Conservation (phyloP, 805 yeast genomes). For the Lachancea fermentati region DNA sequence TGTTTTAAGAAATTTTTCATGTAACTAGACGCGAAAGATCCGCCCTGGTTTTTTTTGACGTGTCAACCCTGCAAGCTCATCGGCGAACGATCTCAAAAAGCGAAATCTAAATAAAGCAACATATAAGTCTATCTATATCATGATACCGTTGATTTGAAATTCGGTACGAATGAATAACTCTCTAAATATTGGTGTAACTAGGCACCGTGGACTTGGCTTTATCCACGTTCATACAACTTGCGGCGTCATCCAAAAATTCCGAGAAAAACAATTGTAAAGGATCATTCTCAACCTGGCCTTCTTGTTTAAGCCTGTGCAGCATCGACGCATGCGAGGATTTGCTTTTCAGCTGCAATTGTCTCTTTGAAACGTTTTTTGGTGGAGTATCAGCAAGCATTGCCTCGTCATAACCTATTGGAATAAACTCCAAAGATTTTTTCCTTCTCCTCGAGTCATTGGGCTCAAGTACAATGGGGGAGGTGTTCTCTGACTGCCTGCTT, state of each 20-base stretch:
- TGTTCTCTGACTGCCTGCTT: too few species aligned
- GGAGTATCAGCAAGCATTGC: constrained; percentile 8
- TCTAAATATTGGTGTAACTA: not conserved
- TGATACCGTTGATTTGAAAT: not conserved
- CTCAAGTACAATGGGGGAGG: too few species aligned
- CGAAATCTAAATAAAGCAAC: too few species aligned
- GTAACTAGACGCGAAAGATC: not conserved
- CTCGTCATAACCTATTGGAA: constrained; percentile 22
- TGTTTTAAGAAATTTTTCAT: constrained; percentile 2
- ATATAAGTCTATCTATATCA: too few species aligned
- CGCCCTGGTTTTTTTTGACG: not conserved
- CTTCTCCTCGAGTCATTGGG: too few species aligned
- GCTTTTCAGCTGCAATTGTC: not conserved
- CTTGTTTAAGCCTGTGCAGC: constrained; percentile 5
- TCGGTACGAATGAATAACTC: not conserved
- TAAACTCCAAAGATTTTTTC: constrained; percentile 13
- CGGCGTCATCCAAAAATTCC: constrained; percentile 4
- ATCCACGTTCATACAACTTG: too few species aligned
- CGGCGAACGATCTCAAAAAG: too few species aligned
- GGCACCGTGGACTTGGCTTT: not conserved
- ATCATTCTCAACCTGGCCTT: constrained; percentile 10
- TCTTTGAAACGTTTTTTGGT: constrained; percentile 5
- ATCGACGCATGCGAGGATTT: constrained; percentile 4
- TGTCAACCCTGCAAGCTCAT: not conserved
- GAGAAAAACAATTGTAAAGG: constrained; percentile 14